Evolutionary conservation across 441 rosid genomes (phyloP).

Genomic region (Sinapis alba): DNA sequence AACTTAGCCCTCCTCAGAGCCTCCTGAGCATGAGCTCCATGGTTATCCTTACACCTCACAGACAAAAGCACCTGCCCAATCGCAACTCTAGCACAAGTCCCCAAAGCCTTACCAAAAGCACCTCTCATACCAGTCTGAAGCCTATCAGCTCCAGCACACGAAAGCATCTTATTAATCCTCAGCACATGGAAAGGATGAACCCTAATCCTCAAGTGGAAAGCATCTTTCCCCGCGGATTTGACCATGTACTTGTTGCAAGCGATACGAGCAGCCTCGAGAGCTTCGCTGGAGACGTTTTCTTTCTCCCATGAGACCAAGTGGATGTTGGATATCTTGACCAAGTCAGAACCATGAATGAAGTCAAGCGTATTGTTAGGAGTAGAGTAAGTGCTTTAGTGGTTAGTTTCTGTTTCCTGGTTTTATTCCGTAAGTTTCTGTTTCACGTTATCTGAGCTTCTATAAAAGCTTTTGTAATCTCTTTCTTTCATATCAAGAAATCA

Average conservation of each 20-base stretch:
- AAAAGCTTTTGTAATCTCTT: no score
- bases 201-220: slow-evolving; percentile 44
- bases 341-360: no score
- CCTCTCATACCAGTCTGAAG: slow-evolving; percentile 68
- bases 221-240: slow-evolving; percentile 49
- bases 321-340: no score
- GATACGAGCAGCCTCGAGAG: slow-evolving; percentile 49
- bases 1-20: slow-evolving; percentile 93
- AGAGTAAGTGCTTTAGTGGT: no score
- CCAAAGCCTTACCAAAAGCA: slow-evolving; percentile 66
- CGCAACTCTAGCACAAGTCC: slow-evolving; percentile 58
- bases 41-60: slow-evolving; percentile 84
- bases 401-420: no score
- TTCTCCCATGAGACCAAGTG: slow-evolving; percentile 51
- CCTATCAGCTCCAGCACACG: slow-evolving; percentile 57
- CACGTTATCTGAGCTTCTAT: no score
- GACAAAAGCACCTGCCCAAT: slow-evolving; percentile 88
- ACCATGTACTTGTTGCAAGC: slow-evolving; percentile 52
- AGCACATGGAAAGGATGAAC: slow-evolving; percentile 52
- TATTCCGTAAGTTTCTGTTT: no score
- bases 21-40: slow-evolving; percentile 82
- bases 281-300: slow-evolving; percentile 50
- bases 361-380: no score
- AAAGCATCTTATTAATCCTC: slow-evolving; percentile 52
- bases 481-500: no score